Base-by-base conservation (phyloP, 805 yeast genomes). In the Kurtzmaniella fragi region DNA sequence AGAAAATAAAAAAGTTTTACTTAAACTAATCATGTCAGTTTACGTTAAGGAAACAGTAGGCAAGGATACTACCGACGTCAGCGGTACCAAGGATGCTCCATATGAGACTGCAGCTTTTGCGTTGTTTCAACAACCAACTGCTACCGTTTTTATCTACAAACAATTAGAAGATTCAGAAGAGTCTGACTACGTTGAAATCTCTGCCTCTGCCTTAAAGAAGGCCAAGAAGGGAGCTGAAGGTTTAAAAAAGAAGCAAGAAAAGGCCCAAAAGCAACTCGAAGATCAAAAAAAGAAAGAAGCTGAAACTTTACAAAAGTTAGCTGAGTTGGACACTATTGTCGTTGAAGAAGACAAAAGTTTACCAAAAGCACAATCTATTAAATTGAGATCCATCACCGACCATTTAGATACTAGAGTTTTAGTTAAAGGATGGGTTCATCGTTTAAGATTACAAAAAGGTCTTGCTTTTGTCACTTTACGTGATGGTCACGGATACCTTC, bases 141-240 rank as follows among this genome's bases (percentile, higher is more conserved):
- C 81, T 43, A 78, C 77, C 53, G 57, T 84, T 29, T 67, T 75
- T 32, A 76, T 83, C 30, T 79, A 71, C 64, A 82, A 81, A 53
- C 75, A 75, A 49, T 67, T 67, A 30, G 87, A 77, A 45, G 84
- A 75, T 36, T 42, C 57, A 6, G 64, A 60, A 30, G 70, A 67
- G 47, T 77, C 73, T 31, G 80, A 64, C 25, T 91, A 76, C 58
- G 76, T 69, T 49, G 91, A 84, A 53, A 90, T 95, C 57, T 72
- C 89, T 13, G 88, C 96, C 4, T 81, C 95, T 38, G 97, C 96
- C 5, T 68, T 91, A 58, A 93, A 93, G 70, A 93, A 91, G 68
- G 97, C 98, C 52, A 87, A 86, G 64, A 93, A 93, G 63, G 97
- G 96, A 43, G 93, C 84, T 41, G 97, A 90, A 27, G 91, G 95